Evolutionary conservation across 2,329 filamentous ascomycete genomes (phyloP).

Genomic region (Apiospora malaysiana): DNA sequence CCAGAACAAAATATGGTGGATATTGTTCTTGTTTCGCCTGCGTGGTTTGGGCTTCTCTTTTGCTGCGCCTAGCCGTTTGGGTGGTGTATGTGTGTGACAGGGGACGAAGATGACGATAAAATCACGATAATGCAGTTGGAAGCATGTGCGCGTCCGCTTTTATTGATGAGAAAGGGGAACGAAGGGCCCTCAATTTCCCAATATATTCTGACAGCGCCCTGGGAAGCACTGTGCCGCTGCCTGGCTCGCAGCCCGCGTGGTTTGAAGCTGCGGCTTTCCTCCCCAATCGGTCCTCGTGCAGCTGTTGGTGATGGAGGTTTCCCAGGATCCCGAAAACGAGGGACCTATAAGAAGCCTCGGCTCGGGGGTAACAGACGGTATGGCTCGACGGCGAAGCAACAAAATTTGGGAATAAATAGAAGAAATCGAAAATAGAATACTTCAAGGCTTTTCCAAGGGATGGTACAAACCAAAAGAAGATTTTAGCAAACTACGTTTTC

Average conservation of each 20-base stretch:
- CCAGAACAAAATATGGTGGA: not conserved
- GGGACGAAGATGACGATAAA: not conserved
- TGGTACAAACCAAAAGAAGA: not conserved
- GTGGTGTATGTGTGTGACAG: not conserved
- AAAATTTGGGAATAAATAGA: not conserved
- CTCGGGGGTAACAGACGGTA: not conserved
- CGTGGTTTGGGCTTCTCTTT: not conserved
- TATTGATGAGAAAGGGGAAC: not conserved
- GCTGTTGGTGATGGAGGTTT: not conserved
- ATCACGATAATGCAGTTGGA: not conserved
- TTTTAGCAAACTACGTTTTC: not conserved
- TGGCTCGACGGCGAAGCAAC: not conserved
- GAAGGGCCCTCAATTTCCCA: not conserved
- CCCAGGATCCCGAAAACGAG: not conserved
- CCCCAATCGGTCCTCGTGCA: conserved; percentile 13
- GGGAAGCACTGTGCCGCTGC: not conserved
- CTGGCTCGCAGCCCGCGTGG: not conserved
- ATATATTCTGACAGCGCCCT: not conserved
- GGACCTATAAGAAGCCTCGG: conserved; percentile 2
- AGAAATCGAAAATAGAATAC: not conserved
- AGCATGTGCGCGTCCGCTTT: conserved; percentile 5
- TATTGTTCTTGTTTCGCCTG: not conserved
- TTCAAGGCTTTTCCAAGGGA: not conserved
- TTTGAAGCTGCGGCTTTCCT: not conserved
- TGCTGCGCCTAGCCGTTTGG: conserved; percentile 1